Percentiles rank a stretch among this genome's conserved stretches.
These are phyloP conservation scores for Coniochaeta prunicola DNA, from an alignment of 2,329 filamentous ascomycete species.

Conservation along the genomic window DNA sequence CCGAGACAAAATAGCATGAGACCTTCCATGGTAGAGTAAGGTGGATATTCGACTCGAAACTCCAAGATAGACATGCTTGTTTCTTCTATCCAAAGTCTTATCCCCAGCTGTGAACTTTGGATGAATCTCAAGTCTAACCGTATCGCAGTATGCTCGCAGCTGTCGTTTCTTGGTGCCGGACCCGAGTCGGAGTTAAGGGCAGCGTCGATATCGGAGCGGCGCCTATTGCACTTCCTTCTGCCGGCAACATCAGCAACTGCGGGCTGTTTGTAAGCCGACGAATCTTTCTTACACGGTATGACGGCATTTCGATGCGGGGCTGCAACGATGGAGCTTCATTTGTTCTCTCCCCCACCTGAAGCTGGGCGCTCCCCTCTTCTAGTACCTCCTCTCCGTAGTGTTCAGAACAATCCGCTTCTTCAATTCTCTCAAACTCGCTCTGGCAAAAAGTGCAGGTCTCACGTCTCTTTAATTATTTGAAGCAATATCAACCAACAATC, in stretches of 20 bases:
- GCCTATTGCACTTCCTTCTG: neutral
- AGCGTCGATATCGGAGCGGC: neutral
- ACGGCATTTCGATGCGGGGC: neutral
- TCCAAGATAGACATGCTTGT: no score
- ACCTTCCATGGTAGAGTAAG: no score
- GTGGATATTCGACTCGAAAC: no score
- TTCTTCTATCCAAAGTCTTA: no score
- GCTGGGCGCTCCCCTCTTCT: neutral
- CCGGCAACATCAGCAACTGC: neutral
- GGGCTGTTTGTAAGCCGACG: neutral
- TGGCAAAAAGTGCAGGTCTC: neutral
- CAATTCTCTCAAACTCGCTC: neutral
- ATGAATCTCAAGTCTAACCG: neutral
- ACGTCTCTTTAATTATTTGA: neutral
- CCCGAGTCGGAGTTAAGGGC: neutral
- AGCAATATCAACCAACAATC: slow-evolving; percentile 22
- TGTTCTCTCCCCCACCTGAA: neutral
- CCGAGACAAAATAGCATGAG: no score
- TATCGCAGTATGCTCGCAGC: neutral
- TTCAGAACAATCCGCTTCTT: neutral
- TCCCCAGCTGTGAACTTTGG: no score
- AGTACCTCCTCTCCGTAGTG: neutral
- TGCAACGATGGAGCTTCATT: neutral
- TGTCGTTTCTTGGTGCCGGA: neutral
- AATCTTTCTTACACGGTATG: no score